These are phyloP conservation scores for Vigna hirtella DNA, from an alignment of 306 rosid genomes.

Conservation along the genomic window DNA sequence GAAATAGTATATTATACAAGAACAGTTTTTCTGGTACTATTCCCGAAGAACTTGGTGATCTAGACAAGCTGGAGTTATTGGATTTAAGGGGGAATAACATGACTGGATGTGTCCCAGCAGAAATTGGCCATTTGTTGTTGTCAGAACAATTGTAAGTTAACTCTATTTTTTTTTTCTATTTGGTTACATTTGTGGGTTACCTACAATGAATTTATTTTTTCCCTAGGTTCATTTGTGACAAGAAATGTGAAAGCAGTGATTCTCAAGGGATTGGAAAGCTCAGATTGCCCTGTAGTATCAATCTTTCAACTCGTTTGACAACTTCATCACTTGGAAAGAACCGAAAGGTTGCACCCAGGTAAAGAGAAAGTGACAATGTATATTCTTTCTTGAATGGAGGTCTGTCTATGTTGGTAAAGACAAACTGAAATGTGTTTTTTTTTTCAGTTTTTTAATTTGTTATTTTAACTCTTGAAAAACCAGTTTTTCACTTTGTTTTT, in stretches of 20 bases:
- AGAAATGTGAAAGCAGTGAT: conserved; percentile 61
- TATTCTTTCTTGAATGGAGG: conserved; percentile 21
- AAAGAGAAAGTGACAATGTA: conserved; percentile 18
- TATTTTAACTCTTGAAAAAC: neutral
- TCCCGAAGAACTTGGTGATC: conserved; percentile 77
- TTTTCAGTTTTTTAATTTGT: neutral
- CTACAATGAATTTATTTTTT: conserved; percentile 35
- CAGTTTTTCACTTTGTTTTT: neutral
- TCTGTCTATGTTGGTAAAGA: conserved; percentile 9
- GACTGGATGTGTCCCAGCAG: conserved; percentile 68
- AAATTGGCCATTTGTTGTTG: conserved; percentile 51
- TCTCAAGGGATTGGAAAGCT: conserved; percentile 48
- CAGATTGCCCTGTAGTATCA: conserved; percentile 54
- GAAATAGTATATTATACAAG: conserved; percentile 68
- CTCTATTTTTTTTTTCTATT: conserved; percentile 28
- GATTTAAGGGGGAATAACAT: conserved; percentile 80
- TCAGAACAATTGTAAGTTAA: conserved; percentile 73
- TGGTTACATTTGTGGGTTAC: conserved; percentile 34
- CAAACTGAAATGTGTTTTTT: conserved; percentile 8
- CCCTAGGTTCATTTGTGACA: conserved; percentile 67
- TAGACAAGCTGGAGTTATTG: conserved; percentile 65
- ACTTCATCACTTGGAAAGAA: conserved; percentile 48
- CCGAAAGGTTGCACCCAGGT: conserved; percentile 76
- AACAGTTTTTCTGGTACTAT: conserved; percentile 74
- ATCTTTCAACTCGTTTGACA: conserved; percentile 43